Conservation (phyloP, 768 basidiomycete species). For the Amanita muscaria region DNA sequence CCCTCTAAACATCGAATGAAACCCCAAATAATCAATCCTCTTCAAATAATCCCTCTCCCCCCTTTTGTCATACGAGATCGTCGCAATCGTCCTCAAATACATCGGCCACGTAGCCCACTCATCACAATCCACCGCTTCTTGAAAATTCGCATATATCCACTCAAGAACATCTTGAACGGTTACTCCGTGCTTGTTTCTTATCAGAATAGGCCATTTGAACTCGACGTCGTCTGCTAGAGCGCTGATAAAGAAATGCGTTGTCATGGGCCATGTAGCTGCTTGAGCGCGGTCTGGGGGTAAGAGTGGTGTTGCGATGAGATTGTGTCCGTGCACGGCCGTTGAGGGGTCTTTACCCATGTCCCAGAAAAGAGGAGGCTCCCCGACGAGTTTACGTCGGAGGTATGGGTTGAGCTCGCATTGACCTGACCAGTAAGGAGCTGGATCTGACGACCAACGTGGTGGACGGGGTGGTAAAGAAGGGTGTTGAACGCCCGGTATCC, state of each 20-base stretch:
- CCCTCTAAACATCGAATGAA: slow-evolving; percentile 6
- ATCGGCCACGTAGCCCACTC: slow-evolving; percentile 4
- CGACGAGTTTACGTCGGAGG: slow-evolving; percentile 3
- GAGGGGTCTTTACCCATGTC: slow-evolving; percentile 1
- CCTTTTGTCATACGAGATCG: slow-evolving; percentile 1
- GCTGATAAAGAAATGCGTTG: background rate
- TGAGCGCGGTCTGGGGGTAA: slow-evolving; percentile 2
- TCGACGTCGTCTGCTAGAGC: slow-evolving; percentile 6
- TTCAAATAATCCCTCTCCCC: background rate
- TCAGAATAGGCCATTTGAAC: slow-evolving; percentile 6
- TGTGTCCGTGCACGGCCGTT: slow-evolving; percentile 4
- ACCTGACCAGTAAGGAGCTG: background rate
- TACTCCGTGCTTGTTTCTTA: slow-evolving; percentile 2
- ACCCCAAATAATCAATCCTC: slow-evolving; percentile 8
- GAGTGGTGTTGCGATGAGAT: slow-evolving; percentile 1
- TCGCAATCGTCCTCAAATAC: background rate
- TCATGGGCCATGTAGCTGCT: slow-evolving; percentile 7
- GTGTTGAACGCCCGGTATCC: slow-evolving; percentile 40
- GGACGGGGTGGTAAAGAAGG: slow-evolving; percentile 15
- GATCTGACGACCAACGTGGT: background rate
- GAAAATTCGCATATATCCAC: slow-evolving; percentile 7
- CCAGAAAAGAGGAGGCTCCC: slow-evolving; percentile 6
- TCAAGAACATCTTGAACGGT: slow-evolving; percentile 6
- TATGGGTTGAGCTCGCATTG: slow-evolving; percentile 6
- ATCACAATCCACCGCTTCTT: background rate